A percentile compares a stretch with the other conserved stretches of the same genome.
phyloP scores from a whole-genome alignment of 257 asterid species.

The Solanum medicagineum region DNA sequence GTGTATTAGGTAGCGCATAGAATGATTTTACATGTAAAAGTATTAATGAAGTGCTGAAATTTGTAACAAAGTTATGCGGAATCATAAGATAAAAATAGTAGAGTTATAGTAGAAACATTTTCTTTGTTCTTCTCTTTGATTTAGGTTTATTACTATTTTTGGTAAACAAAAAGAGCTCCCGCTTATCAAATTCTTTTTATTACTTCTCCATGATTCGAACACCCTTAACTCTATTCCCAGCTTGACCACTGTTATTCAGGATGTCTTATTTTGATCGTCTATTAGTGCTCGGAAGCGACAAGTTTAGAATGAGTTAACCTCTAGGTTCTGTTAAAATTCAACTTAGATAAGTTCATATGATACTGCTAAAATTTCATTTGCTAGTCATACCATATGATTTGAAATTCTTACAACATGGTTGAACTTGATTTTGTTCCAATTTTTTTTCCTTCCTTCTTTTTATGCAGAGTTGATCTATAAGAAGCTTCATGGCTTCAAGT shows the following conservation, averaged over 20 bases:
- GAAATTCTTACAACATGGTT: neutral
- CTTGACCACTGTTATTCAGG: neutral
- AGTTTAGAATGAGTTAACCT: neutral
- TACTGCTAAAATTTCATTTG: neutral
- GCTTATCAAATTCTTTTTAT: neutral
- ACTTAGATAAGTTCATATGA: neutral
- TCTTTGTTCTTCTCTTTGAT: too few species aligned
- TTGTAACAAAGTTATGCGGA: neutral
- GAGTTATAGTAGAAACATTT: too few species aligned
- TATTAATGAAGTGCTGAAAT: neutral
- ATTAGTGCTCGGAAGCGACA: neutral
- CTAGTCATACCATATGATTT: neutral
- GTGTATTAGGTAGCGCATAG: neutral
- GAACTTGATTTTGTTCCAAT: neutral
- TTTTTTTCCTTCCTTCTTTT: neutral
- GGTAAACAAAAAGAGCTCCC: too few species aligned
- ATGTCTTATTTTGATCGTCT: neutral
- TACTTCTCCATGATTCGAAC: neutral
- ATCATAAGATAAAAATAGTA: too few species aligned
- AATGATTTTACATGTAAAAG: neutral
- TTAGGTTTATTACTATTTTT: too few species aligned
- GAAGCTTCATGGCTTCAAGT: constrained; percentile 41
- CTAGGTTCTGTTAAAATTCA: neutral
- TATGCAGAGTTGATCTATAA: neutral
- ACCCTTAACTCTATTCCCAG: neutral